Percentiles rank a stretch among this genome's conserved stretches.
Conservation (phyloP, 768 basidiomycete genomes). For the Suillus lakei region DNA sequence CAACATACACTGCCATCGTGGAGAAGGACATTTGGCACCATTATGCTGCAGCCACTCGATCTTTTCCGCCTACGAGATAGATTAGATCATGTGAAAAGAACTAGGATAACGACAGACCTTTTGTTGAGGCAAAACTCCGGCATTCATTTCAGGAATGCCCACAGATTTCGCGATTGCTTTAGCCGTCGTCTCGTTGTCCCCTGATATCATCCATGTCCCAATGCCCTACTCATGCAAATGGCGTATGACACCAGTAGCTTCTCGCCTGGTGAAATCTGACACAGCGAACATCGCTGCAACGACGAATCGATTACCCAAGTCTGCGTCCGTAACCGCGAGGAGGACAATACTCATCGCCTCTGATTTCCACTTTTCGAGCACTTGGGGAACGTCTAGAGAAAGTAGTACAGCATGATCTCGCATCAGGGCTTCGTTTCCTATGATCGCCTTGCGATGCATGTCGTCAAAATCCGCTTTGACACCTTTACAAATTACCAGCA, state of each 20-base stretch:
- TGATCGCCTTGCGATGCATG: constrained; percentile 50
- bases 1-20: constrained; percentile 32
- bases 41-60: constrained; percentile 58
- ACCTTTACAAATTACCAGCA: constrained; percentile 70
- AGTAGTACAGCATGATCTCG: constrained; percentile 47
- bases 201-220: constrained; percentile 81
- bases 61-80: constrained; percentile 52
- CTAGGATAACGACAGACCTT: constrained; percentile 50
- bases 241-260: constrained; percentile 60
- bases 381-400: constrained; percentile 30
- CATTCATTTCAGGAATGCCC: constrained; percentile 67
- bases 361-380: constrained; percentile 57
- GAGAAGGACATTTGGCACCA: constrained; percentile 39
- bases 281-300: constrained; percentile 63
- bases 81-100: constrained; percentile 15
- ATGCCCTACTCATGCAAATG: constrained; percentile 57
- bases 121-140: constrained; percentile 83
- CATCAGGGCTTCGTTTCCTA: constrained; percentile 77
- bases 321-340: constrained; percentile 47
- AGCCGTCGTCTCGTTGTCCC: constrained; percentile 75
- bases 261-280: constrained; percentile 63
- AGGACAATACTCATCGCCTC: constrained; percentile 76
- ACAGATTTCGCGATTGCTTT: constrained; percentile 69
- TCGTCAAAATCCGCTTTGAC: constrained; percentile 53
- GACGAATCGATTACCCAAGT: constrained; percentile 23